Evolutionary conservation across 306 rosid species (phyloP).

Genomic region (Pyrus communis): DNA sequence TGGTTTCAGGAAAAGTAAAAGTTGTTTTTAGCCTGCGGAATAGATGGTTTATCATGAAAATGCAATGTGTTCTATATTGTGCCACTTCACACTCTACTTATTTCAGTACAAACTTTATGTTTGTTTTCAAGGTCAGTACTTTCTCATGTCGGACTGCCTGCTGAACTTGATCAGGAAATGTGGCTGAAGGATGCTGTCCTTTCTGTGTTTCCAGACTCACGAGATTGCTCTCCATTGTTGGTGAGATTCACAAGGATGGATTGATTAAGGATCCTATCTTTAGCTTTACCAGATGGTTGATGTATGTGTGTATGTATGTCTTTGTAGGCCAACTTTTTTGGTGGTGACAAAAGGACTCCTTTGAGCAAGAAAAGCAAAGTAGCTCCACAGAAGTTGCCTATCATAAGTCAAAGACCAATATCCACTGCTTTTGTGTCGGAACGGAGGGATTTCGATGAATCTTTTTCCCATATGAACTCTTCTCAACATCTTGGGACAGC

Average conservation of each 20-base stretch:
- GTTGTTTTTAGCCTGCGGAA: not conserved
- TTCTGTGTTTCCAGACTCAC: conserved; percentile 64
- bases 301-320: conserved; percentile 19
- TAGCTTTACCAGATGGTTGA: conserved; percentile 14
- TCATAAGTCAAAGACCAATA: conserved; percentile 63
- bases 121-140: conserved; percentile 26
- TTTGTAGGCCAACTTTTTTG: conserved; percentile 78
- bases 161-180: conserved; percentile 71
- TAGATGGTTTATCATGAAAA: not conserved
- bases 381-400: conserved; percentile 31
- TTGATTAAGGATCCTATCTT: conserved; percentile 8
- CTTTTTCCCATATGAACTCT: conserved; percentile 50
- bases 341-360: conserved; percentile 45
- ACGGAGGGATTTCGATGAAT: conserved; percentile 49
- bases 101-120: conserved; percentile 15
- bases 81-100: conserved; percentile 9
- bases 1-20: not conserved
- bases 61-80: conserved; percentile 3
- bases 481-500: conserved; percentile 62
- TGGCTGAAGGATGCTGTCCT: conserved; percentile 92
- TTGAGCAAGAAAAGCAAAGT: conserved; percentile 50
- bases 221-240: conserved; percentile 64
- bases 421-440: conserved; percentile 48
- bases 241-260: conserved; percentile 50
- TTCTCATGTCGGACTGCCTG: conserved; percentile 42